Percentiles rank a stretch among this genome's conserved stretches.
Evolutionary conservation across 2,329 filamentous ascomycete species (phyloP).

Genomic region (Xylaria sp.): DNA sequence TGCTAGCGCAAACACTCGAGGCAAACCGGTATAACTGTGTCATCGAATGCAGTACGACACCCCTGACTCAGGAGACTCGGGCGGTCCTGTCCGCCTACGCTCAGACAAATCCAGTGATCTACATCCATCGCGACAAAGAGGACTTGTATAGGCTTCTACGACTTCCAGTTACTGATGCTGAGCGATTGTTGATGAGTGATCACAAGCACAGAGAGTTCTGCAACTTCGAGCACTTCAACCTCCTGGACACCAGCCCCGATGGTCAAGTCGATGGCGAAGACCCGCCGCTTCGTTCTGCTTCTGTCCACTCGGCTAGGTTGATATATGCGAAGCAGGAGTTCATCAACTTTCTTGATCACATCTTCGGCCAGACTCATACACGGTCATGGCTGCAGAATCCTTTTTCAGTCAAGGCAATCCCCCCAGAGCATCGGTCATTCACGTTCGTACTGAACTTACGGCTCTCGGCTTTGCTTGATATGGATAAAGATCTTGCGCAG

Average conservation of each 20-base stretch:
- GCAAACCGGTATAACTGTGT: slow-evolving; percentile 56
- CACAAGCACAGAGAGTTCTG: slow-evolving; percentile 57
- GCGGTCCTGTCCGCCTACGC: slow-evolving; percentile 54
- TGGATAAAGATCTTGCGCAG: slow-evolving; percentile 45
- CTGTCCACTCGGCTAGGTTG: slow-evolving; percentile 51
- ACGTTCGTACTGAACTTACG: slow-evolving; percentile 61
- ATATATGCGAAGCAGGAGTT: slow-evolving; percentile 58
- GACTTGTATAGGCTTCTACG: slow-evolving; percentile 56
- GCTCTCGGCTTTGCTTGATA: slow-evolving; percentile 51
- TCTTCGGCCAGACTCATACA: slow-evolving; percentile 49
- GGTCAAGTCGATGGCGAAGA: slow-evolving; percentile 30
- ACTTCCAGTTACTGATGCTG: slow-evolving; percentile 41
- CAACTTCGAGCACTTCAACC: slow-evolving; percentile 68
- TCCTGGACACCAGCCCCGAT: slow-evolving; percentile 44
- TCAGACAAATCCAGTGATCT: slow-evolving; percentile 62
- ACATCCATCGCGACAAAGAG: slow-evolving; percentile 60
- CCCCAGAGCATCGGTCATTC: slow-evolving; percentile 51
- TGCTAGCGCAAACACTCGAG: slow-evolving; percentile 57
- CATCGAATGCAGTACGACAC: slow-evolving; percentile 63
- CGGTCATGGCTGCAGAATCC: slow-evolving; percentile 53
- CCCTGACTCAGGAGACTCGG: slow-evolving; percentile 56
- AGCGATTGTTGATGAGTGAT: slow-evolving; percentile 51
- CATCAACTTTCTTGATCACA: slow-evolving; percentile 52
- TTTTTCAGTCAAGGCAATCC: slow-evolving; percentile 54
- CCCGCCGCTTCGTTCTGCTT: slow-evolving; percentile 36